phyloP scores from a whole-genome alignment of 2,329 filamentous ascomycete genomes.

The Incumbomyces lentus region DNA sequence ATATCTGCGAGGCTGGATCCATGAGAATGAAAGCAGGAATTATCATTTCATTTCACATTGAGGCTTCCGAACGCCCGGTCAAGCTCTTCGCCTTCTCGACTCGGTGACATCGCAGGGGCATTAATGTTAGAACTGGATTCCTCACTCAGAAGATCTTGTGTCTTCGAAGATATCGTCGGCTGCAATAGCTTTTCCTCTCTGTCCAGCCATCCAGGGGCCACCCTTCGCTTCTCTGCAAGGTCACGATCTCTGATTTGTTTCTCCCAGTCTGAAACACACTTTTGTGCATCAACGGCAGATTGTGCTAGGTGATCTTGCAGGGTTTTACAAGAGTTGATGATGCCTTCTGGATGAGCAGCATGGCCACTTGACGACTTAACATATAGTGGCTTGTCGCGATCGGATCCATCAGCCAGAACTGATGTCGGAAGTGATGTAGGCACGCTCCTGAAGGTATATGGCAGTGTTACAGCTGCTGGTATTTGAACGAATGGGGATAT shows the following conservation, averaged over 20 bases:
- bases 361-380: constrained; percentile 69
- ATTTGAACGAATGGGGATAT: constrained; percentile 91
- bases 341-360: constrained; percentile 76
- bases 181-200: constrained; percentile 50
- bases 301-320: constrained; percentile 65
- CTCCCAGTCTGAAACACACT: constrained; percentile 60
- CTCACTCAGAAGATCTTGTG: constrained; percentile 29
- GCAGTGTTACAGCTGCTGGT: constrained; percentile 78
- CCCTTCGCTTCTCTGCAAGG: constrained; percentile 51
- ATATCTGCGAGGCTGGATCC: no score
- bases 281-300: constrained; percentile 57
- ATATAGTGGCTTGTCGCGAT: constrained; percentile 52
- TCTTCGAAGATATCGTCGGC: constrained; percentile 28
- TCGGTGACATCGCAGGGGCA: constrained; percentile 32
- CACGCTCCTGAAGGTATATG: constrained; percentile 88
- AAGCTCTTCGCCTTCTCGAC: constrained; percentile 41
- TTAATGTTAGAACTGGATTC: constrained; percentile 20
- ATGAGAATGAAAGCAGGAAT: no score
- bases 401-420: constrained; percentile 43
- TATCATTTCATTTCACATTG: constrained; percentile 30
- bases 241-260: constrained; percentile 49
- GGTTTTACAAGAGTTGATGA: constrained; percentile 68
- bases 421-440: constrained; percentile 76
- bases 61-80: constrained; percentile 44
- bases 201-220: constrained; percentile 57